Percentiles rank a stretch among this genome's conserved stretches.
phyloP scores from a whole-genome alignment of 83 land plant genomes.

The Picea mariana region DNA sequence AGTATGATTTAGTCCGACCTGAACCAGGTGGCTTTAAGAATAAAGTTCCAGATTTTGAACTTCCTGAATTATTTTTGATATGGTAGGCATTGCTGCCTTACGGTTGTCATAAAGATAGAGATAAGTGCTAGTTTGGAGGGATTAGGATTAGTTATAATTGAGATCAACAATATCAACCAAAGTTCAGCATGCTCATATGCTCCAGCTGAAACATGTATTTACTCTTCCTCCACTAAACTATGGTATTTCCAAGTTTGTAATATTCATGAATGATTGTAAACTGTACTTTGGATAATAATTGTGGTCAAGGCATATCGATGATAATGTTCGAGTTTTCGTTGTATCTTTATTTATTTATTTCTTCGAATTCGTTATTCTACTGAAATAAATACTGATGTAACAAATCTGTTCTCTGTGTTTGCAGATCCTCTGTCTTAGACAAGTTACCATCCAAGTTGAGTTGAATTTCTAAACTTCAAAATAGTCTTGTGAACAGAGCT shows the following conservation, averaged over 20 bases:
- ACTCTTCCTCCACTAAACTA: neutral
- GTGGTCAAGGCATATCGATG: neutral
- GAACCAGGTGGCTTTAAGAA: too few species aligned
- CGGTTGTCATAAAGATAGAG: neutral
- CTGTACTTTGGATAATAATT: neutral
- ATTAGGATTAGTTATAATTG: neutral
- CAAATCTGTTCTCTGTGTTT: neutral
- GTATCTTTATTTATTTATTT: neutral
- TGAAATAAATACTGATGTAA: neutral
- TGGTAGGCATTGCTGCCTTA: neutral
- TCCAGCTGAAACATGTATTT: too few species aligned
- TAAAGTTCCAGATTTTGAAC: too few species aligned
- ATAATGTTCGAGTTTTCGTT: neutral
- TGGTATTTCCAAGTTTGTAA: neutral
- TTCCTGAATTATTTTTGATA: neutral
- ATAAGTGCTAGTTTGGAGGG: neutral
- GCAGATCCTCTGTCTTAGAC: neutral
- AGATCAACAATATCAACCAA: neutral
- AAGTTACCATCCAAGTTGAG: neutral
- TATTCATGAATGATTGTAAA: neutral
- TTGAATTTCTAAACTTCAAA: neutral
- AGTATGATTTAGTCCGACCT: too few species aligned
- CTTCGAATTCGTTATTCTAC: neutral
- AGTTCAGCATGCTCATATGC: neutral
- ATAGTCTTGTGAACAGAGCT: neutral